Evolutionary conservation across 1,284 basidiomycete species (phyloP), one percentile per base, ranked within the genome.

Genomic region (Vanrija pseudolonga): DNA sequence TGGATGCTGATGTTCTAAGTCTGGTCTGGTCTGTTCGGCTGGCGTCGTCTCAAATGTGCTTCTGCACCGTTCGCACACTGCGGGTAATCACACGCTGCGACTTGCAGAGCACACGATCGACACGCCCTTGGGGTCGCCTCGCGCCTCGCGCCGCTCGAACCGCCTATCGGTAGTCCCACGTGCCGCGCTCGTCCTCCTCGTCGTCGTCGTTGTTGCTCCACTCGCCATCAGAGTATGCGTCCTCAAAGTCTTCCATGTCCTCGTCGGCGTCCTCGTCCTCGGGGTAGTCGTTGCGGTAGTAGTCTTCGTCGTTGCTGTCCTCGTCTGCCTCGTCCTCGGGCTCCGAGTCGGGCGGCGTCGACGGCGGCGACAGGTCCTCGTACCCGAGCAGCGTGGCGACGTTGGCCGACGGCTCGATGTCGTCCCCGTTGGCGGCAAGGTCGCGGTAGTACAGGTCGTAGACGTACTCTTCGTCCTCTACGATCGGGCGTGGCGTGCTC

Each of bases 381-480:
- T 70, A 73, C 2, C 71, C 72, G 11, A 74, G 63, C 51, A 72
- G 28, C 17, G 55, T 52, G 19, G 52, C 52, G 15, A 61, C 44
- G 28, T 50, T 38, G 18, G 39, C 37, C 15, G 51, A 40, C 32
- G 32, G 32, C 32, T 54, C 52, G 11, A 26, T 48, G 1, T 56
- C 55, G 7, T 37, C 51, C 7, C 43, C 46, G 7, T 45, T 47
- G 9, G 57, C 54, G 9, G 62, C 50, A 18, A 65, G 41, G 48
- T 74, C 73, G 15, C 71, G 63, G 48, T 77, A 77, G 57, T 77
- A 77, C 53, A 77, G 60, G 59, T 77, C 76, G 51, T 77, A 77
- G 11, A 77, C 76, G 57, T 72, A 77, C 59, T 73, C 70, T 17
- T 69, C 73, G 22, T 63, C 61, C 15, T 63, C 55, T 6, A 8